Conservation (phyloP, 2,329 filamentous ascomycete genomes). For the Huntiella savannae region DNA sequence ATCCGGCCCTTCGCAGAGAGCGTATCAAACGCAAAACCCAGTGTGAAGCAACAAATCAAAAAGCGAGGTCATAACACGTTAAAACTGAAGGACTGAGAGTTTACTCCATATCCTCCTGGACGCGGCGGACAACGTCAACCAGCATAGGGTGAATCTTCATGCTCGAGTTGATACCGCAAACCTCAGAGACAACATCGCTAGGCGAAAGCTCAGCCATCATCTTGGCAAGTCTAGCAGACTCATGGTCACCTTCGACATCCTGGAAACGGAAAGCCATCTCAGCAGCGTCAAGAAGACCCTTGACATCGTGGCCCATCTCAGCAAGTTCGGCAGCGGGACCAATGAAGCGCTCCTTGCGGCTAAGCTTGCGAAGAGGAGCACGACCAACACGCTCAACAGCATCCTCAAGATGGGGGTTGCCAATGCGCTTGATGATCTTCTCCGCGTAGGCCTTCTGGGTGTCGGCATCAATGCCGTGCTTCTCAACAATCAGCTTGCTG, state of each 20-base stretch:
- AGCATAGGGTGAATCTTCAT: constrained; percentile 66
- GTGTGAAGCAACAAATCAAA: constrained; percentile 4
- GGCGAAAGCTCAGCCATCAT: constrained; percentile 60
- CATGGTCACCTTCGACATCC: constrained; percentile 78
- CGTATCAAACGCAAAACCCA: constrained; percentile 7
- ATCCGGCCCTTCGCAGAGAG: constrained; percentile 1
- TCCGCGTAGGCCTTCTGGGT: constrained; percentile 78
- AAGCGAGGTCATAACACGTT: constrained; percentile 3
- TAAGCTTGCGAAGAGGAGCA: constrained; percentile 82
- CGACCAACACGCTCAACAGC: constrained; percentile 88
- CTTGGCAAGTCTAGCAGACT: constrained; percentile 68
- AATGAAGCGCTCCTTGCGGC: constrained; percentile 89
- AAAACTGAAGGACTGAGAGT: neutral
- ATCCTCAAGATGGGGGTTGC: constrained; percentile 84
- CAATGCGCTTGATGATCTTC: constrained; percentile 81
- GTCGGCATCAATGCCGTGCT: constrained; percentile 57
- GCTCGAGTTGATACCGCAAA: constrained; percentile 59
- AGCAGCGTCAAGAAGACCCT: constrained; percentile 58
- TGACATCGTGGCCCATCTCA: constrained; percentile 54
- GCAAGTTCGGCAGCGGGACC: constrained; percentile 79
- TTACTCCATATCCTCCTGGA: constrained; percentile 41
- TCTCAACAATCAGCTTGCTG: constrained; percentile 63
- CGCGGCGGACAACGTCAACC: constrained; percentile 60
- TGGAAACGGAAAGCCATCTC: constrained; percentile 94
- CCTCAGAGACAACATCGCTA: constrained; percentile 56